Base-by-base conservation (phyloP, 371 early-diverging fungal genomes). In the Mortierella sp. region DNA sequence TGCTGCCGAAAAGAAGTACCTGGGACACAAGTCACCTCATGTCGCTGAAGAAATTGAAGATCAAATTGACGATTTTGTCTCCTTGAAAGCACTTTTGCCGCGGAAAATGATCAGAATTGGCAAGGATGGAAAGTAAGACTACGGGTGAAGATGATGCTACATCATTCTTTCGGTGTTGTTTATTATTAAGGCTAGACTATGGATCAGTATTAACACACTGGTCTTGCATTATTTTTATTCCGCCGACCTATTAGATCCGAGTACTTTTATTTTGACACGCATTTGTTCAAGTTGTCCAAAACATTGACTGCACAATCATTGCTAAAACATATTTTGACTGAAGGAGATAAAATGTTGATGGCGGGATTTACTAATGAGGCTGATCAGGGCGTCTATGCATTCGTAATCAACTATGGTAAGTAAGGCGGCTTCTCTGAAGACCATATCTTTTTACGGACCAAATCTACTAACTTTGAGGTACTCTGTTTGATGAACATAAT, bases 301-400 rank as follows among this genome's bases (percentile, higher is more conserved):
- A 91, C 93, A 0, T 92, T 98, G 81, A 92, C 93, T 0, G 89
- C 89, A 5, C 98, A 98, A 78, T 94, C 96, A 0, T 61, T 96
- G 9, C 83, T 98, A 29, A 98, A 98, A 77, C 96, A 97, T 72
- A 65, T 97, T 2, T 76, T 98, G 58, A 98, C 98, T 1, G 96
- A 97, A 83, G 99, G 98, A 17, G 99, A 98, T 82, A 96, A 95
- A 81, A 91, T 98, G 86, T 75, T 96, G 43, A 87, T 97, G 70
- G 83, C 95, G 6, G 82, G 84, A 40, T 73, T 92, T 37, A 90
- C 93, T 9, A 75, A 79, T 1, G 76, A 83, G 15, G 68, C 70
- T 1, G 91, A 90, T 59, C 94, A 95, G 83, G 97, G 97, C 17
- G 86, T 90, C 3, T 97, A 96, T 84, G 93, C 93, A 5, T 84